Evolutionary conservation across 169 alveolate species (phyloP).

Genomic region (Plasmodium sp.): DNA sequence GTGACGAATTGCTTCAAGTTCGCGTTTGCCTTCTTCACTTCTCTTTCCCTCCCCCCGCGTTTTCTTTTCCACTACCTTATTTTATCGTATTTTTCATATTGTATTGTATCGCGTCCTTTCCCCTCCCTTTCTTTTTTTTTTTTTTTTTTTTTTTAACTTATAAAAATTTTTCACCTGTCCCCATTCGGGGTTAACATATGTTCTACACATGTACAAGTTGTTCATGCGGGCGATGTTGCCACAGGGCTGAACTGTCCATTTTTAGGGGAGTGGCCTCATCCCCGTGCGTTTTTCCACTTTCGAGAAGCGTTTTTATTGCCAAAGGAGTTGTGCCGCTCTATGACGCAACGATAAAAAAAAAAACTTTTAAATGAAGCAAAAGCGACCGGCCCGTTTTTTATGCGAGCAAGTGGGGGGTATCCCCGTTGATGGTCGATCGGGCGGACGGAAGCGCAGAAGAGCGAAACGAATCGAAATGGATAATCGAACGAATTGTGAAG

Average conservation of each 20-base stretch:
- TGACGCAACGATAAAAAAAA: not conserved
- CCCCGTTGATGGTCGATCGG: not conserved
- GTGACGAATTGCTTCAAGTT: not conserved
- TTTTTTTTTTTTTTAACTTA: not conserved
- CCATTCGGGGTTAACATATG: not conserved
- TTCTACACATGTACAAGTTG: not conserved
- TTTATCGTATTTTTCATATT: not conserved
- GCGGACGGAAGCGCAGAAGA: not conserved
- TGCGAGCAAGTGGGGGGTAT: not conserved
- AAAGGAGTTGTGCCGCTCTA: not conserved
- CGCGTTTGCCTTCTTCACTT: not conserved
- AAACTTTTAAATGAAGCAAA: not conserved
- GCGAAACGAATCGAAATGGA: not conserved
- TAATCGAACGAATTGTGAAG: not conserved
- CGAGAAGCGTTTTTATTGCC: not conserved
- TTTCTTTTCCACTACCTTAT: not conserved
- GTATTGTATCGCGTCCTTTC: not conserved
- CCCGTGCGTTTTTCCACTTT: not conserved
- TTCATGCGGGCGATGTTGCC: not conserved
- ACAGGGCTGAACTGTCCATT: not conserved
- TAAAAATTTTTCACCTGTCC: not conserved
- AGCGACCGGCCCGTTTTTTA: not conserved
- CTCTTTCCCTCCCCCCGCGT: not conserved
- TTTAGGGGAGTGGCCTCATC: not conserved
- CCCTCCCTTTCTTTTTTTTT: not conserved